Evolutionary conservation across 2,329 filamentous ascomycete genomes (phyloP), one percentile per base, ranked within the genome.

Genomic region (Phymatotrichopsis omnivora): DNA sequence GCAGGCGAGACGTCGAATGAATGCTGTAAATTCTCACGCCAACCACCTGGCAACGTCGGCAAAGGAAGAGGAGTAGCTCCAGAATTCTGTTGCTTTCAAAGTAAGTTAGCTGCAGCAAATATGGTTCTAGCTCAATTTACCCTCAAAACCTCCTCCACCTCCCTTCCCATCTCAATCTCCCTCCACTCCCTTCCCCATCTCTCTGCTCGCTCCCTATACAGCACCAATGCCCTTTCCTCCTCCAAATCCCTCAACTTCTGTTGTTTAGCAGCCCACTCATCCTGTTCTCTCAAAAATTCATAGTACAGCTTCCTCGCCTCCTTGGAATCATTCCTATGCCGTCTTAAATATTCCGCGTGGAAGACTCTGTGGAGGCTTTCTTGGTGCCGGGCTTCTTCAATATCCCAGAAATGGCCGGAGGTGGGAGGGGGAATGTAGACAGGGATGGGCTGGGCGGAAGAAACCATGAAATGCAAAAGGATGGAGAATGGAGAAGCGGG

Each of bases 221-320:
- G 47, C 30, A 29, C 35, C 35, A 37, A 17, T 16, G 39, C 38
- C 14, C 40, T 17, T 11, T 25, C 37, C 7, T 30, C 17, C 11
- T 47, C 47, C n/a, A 44, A 38, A 8, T 33, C 45, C 22, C 37
- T 47, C 25, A 52, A 35, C 39, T 16, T 27, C 17, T 51, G 35
- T 28, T 54, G 52, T 24, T 47, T 43, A 23, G 43, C 39, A 34
- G 53, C 44, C 52, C 52, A 54, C n/a, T 36, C 28, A n/a, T 35
- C 45, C 25, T 54, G 46, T 28, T 53, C 40, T 14, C 40, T 19
- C 19, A 54, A 34, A 20, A 51, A 51, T 19, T 17, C 31, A 19
- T 23, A 43, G 25, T 51, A 53, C 11, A 54, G 37, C 14, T 28
- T 39, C 10, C 29, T 39, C 12, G 52, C 50, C 36, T 54, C 50